phyloP scores from a whole-genome alignment of 495 filamentous ascomycete species.

The Penicillium antarcticum region DNA sequence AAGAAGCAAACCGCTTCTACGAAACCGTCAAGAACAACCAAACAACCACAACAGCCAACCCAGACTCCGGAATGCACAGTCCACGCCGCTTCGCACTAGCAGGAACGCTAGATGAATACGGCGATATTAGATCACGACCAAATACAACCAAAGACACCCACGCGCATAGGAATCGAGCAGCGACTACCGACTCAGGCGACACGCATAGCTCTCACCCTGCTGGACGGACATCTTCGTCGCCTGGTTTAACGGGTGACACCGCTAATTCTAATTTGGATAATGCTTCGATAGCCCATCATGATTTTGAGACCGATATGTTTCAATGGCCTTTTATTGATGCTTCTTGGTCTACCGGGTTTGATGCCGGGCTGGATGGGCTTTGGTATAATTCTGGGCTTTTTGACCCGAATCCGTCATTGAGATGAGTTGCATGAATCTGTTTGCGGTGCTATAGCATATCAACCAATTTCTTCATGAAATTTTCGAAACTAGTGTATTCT shows the following conservation, averaged over 20 bases:
- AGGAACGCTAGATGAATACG: constrained; percentile 42
- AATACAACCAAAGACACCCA: constrained; percentile 5
- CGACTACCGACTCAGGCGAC: constrained; percentile 8
- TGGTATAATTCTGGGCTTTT: constrained; percentile 29
- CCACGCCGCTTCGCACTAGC: constrained; percentile 33
- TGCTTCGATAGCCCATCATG: constrained; percentile 14
- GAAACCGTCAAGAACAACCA: constrained; percentile 33
- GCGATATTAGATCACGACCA: constrained; percentile 40
- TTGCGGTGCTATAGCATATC: too few relatives aligned
- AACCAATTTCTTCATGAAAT: too few relatives aligned
- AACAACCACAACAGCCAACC: constrained; percentile 1
- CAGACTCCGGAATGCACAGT: constrained; percentile 20
- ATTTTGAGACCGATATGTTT: constrained; percentile 40
- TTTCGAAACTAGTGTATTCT: too few relatives aligned
- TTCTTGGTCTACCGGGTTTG: constrained; percentile 40
- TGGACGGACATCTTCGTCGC: constrained; percentile 2
- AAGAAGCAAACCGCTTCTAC: constrained; percentile 43
- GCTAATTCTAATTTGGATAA: constrained; percentile 1
- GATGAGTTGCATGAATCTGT: constrained; percentile 10
- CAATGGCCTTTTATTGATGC: constrained; percentile 46
- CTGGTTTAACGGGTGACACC: constrained; percentile 8
- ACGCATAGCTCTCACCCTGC: neutral
- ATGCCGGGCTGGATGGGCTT: constrained; percentile 34
- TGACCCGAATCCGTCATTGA: constrained; percentile 15
- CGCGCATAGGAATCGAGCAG: constrained; percentile 7